Evolutionary conservation across 495 filamentous ascomycete genomes (phyloP).

Genomic region (Jackrogersella minutella): DNA sequence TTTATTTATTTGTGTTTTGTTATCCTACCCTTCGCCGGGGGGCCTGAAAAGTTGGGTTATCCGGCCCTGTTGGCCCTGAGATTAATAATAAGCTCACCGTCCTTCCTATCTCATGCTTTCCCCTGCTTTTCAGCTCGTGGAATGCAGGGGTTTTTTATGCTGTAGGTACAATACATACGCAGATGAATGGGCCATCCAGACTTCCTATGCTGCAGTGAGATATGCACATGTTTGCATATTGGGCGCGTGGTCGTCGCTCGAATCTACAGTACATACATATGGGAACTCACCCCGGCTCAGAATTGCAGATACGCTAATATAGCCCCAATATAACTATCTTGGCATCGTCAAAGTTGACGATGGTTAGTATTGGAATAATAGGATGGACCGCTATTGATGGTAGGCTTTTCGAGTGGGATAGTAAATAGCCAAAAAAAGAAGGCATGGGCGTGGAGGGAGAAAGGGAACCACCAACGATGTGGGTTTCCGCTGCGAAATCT

Average conservation of each 20-base stretch:
- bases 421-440: no score
- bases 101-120: conserved; percentile 26
- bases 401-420: neutral
- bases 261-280: conserved; percentile 18
- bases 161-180: conserved; percentile 26
- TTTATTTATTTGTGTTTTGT: neutral
- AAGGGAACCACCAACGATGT: neutral
- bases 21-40: neutral
- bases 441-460: no score
- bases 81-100: conserved; percentile 18
- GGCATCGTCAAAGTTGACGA: conserved; percentile 28
- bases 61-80: conserved; percentile 20
- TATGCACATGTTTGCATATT: conserved; percentile 1
- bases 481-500: neutral
- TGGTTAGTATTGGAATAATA: conserved; percentile 6
- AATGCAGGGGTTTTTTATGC: conserved; percentile 16
- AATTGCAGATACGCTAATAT: conserved; percentile 6
- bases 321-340: conserved; percentile 17
- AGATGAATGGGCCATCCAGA: conserved; percentile 2
- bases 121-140: conserved; percentile 36
- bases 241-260: conserved; percentile 6
- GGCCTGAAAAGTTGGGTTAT: conserved; percentile 6
- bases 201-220: conserved; percentile 3
- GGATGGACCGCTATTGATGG: neutral
- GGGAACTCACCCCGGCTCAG: conserved; percentile 5